Percentiles rank a stretch among this genome's conserved stretches.
Evolutionary conservation across 2,329 filamentous ascomycete species (phyloP).

Genomic region (Cladorrhinum sp.): DNA sequence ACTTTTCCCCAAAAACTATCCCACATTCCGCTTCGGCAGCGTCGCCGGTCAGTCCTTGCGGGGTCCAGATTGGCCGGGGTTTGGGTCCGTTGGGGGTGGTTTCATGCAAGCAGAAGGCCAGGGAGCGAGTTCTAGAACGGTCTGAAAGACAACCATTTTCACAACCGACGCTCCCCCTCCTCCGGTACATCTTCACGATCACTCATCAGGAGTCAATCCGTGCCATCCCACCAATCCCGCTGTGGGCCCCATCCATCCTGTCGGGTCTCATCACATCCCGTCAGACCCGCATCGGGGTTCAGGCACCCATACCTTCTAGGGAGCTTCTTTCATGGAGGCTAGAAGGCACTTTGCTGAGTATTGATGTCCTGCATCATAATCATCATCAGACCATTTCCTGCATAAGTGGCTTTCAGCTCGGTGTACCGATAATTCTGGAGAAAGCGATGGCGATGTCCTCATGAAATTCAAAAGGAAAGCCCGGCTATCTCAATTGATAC

Average conservation of each 20-base stretch:
- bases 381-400: not conserved
- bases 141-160: not conserved
- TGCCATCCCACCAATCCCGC: not conserved
- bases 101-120: not conserved
- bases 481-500: too few species aligned
- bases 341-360: not conserved
- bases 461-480: too few species aligned
- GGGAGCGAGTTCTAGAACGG: slow-evolving; percentile 3
- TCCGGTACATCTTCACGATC: not conserved
- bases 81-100: too few species aligned
- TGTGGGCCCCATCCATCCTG: not conserved
- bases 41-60: not conserved
- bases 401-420: not conserved
- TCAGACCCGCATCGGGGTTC: not conserved
- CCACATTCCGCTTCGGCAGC: not conserved
- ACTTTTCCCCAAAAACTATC: not conserved
- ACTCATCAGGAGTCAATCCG: not conserved
- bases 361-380: not conserved
- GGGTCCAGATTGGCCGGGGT: not conserved
- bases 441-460: too few species aligned
- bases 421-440: too few species aligned
- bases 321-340: not conserved
- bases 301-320: not conserved
- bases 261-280: not conserved
- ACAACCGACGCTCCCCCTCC: not conserved